Evolutionary conservation across 2,329 filamentous ascomycete genomes (phyloP).

Genomic region (Aphanoascus verrucosus): DNA sequence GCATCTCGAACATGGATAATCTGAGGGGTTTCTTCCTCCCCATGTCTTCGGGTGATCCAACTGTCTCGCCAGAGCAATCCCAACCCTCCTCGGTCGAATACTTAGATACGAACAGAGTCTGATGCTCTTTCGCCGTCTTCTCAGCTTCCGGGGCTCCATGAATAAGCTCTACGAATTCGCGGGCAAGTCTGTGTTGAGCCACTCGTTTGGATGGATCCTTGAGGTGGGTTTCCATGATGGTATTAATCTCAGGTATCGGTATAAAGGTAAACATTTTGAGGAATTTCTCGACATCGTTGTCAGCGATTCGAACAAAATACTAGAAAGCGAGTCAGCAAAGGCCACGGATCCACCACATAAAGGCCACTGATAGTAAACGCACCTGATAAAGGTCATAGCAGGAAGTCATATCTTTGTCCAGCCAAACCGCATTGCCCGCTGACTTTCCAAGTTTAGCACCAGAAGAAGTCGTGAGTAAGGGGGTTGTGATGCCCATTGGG

Average conservation of each 20-base stretch:
- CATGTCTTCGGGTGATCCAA: not conserved
- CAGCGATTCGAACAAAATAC: conserved; percentile 75
- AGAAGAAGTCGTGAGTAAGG: conserved; percentile 71
- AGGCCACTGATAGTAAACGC: conserved; percentile 9
- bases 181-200: conserved; percentile 74
- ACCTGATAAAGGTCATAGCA: conserved; percentile 75
- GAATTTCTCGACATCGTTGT: conserved; percentile 69
- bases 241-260: conserved; percentile 55
- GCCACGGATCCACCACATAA: not conserved
- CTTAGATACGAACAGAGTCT: conserved; percentile 35
- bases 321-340: conserved; percentile 32
- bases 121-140: conserved; percentile 49
- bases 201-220: conserved; percentile 58
- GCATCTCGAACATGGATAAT: conserved; percentile 3
- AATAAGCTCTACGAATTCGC: conserved; percentile 68
- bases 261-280: conserved; percentile 87
- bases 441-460: conserved; percentile 93
- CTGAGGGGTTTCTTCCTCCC: not conserved
- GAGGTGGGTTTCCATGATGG: conserved; percentile 57
- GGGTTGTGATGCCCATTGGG: conserved; percentile 81
- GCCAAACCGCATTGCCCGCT: conserved; percentile 86
- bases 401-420: conserved; percentile 69
- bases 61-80: not conserved
- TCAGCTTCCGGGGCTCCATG: conserved; percentile 59
- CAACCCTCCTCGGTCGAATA: conserved; percentile 20